Conservation (phyloP, 2,329 filamentous ascomycete genomes). For the Fusarium tuaranense region DNA sequence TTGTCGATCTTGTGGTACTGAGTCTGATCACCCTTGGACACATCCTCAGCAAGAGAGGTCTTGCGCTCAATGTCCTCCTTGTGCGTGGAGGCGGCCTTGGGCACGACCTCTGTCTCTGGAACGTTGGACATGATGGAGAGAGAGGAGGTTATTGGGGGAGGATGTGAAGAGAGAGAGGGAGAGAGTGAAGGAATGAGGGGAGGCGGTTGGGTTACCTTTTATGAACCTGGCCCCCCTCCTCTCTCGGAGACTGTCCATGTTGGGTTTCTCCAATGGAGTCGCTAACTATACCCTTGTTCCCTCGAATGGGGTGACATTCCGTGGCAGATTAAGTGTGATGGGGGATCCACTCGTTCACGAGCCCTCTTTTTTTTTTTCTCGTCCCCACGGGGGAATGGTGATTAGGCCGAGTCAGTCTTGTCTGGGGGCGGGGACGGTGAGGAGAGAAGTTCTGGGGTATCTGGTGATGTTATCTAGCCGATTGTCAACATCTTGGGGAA, state of each 20-base stretch:
- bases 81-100: not conserved
- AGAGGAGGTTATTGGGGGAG: not conserved
- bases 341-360: conserved; percentile 3
- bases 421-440: conserved; percentile 5
- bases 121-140: not conserved
- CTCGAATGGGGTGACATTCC: conserved; percentile 6
- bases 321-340: conserved; percentile 4
- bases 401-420: not conserved
- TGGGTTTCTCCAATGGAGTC: conserved; percentile 1
- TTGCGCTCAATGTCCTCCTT: conserved; percentile 6
- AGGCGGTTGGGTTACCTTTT: not conserved
- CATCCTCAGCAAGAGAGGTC: conserved; percentile 1
- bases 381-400: conserved; percentile 6
- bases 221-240: not conserved
- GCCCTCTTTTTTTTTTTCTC: not conserved
- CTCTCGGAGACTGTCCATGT: not conserved
- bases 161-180: not conserved
- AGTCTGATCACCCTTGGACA: not conserved
- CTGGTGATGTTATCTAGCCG: not conserved
- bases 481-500: not conserved
- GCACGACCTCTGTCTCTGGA: not conserved
- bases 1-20: conserved; percentile 69
- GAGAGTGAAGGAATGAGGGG: not conserved
- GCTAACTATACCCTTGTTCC: not conserved
- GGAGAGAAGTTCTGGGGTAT: conserved; percentile 1